phyloP scores from a whole-genome alignment of 2,329 filamentous ascomycete species.

The Fusarium sp. region DNA sequence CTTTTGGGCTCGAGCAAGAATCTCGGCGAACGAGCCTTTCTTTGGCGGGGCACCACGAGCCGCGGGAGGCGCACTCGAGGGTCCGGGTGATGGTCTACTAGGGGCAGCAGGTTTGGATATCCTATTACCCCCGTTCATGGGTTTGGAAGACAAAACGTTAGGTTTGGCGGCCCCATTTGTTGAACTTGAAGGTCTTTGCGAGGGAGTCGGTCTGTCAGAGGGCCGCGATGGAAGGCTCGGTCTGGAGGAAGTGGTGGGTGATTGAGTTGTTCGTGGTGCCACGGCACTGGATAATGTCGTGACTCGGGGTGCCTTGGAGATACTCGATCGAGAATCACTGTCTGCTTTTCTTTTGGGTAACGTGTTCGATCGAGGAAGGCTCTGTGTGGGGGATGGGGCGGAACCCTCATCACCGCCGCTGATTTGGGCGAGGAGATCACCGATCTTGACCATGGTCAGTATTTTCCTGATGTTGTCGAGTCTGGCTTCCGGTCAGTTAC shows the following conservation, averaged over 20 bases:
- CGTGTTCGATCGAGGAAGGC: conserved; percentile 42
- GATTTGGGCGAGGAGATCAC: conserved; percentile 64
- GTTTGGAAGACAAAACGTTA: conserved; percentile 41
- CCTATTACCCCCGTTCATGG: conserved; percentile 41
- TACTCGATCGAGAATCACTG: conserved; percentile 57
- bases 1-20: conserved; percentile 76
- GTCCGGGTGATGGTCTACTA: conserved; percentile 40
- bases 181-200: conserved; percentile 39
- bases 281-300: conserved; percentile 41
- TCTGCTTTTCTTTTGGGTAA: conserved; percentile 68
- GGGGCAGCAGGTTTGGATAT: conserved; percentile 42
- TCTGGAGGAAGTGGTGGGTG: conserved; percentile 33
- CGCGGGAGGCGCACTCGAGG: conserved; percentile 54
- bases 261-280: conserved; percentile 35
- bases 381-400: conserved; percentile 49
- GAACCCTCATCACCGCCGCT: conserved; percentile 63
- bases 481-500: conserved; percentile 22
- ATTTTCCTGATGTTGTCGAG: conserved; percentile 24
- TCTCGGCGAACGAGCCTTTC: conserved; percentile 79
- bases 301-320: conserved; percentile 56
- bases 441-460: conserved; percentile 47
- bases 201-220: conserved; percentile 40
- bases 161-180: conserved; percentile 30
- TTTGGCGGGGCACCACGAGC: conserved; percentile 68
- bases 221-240: conserved; percentile 41